Evolutionary conservation across 179 eudicot species (phyloP).

Genomic region (Actinidia arguta): DNA sequence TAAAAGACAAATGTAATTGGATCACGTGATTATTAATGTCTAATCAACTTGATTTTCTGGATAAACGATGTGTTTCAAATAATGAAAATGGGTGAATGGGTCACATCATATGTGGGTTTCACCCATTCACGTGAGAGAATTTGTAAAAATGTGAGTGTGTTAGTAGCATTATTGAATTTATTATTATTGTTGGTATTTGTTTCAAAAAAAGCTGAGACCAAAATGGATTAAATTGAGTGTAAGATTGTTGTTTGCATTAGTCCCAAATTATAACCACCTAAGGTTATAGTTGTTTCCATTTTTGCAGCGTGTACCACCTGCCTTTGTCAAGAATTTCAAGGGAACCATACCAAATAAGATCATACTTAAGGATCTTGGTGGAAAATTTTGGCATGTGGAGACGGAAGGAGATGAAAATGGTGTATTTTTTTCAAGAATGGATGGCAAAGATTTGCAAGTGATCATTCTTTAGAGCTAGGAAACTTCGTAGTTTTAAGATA

Average conservation of each 20-base stretch:
- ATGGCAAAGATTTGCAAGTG: slow-evolving; percentile 28
- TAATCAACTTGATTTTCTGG: too few relatives aligned
- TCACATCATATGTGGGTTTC: too few relatives aligned
- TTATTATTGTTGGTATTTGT: background rate
- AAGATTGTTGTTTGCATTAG: background rate
- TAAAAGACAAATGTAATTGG: too few relatives aligned
- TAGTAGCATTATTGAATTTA: too few relatives aligned
- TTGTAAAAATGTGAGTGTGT: too few relatives aligned
- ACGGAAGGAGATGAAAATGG: slow-evolving; percentile 14
- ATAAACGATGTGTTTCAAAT: too few relatives aligned
- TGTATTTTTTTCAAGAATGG: slow-evolving; percentile 24
- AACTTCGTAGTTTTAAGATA: slow-evolving; percentile 32
- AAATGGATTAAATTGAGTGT: background rate
- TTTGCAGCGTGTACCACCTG: slow-evolving; percentile 28
- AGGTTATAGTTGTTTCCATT: background rate
- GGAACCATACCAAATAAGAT: slow-evolving; percentile 19
- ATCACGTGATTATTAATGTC: too few relatives aligned
- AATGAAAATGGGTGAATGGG: too few relatives aligned
- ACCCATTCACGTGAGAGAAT: too few relatives aligned
- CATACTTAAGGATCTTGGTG: slow-evolving; percentile 23
- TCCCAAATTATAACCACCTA: background rate
- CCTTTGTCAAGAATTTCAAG: slow-evolving; percentile 17
- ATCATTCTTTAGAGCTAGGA: slow-evolving; percentile 23
- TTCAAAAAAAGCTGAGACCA: background rate
- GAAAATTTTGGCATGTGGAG: slow-evolving; percentile 26